phyloP scores from a whole-genome alignment of 805 yeast genomes.

The Candida maesae region DNA sequence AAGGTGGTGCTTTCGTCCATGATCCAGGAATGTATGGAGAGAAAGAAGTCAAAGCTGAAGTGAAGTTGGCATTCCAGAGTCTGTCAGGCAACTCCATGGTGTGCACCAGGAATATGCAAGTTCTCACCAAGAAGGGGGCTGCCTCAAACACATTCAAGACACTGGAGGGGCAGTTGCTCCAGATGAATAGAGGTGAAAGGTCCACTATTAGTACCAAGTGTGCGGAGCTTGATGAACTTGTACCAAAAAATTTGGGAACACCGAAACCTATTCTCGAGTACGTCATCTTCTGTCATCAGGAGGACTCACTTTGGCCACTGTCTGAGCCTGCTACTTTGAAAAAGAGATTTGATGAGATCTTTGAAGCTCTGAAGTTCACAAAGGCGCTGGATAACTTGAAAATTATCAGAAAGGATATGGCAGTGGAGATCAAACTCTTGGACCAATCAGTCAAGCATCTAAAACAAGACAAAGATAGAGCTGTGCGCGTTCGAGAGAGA shows the following conservation, averaged over 20 bases:
- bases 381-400: conserved; percentile 84
- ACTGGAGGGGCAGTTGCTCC: conserved; percentile 80
- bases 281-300: conserved; percentile 96
- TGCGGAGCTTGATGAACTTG: conserved; percentile 75
- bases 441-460: conserved; percentile 78
- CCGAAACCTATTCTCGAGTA: conserved; percentile 84
- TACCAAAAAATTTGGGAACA: conserved; percentile 84
- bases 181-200: conserved; percentile 61
- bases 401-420: conserved; percentile 69
- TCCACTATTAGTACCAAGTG: conserved; percentile 76
- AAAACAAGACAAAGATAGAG: conserved; percentile 68
- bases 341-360: conserved; percentile 92
- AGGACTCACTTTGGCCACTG: conserved; percentile 94
- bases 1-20: conserved; percentile 93
- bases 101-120: conserved; percentile 79
- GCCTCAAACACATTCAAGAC: conserved; percentile 73
- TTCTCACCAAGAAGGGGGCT: conserved; percentile 53
- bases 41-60: conserved; percentile 80
- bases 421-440: conserved; percentile 67
- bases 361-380: conserved; percentile 90
- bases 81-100: conserved; percentile 76
- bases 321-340: conserved; percentile 86
- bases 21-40: conserved; percentile 83
- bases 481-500: conserved; percentile 50
- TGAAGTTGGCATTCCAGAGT: conserved; percentile 78